Evolutionary conservation across 495 filamentous ascomycete species (phyloP).

Genomic region (Penicillium psychrofluorescens): DNA sequence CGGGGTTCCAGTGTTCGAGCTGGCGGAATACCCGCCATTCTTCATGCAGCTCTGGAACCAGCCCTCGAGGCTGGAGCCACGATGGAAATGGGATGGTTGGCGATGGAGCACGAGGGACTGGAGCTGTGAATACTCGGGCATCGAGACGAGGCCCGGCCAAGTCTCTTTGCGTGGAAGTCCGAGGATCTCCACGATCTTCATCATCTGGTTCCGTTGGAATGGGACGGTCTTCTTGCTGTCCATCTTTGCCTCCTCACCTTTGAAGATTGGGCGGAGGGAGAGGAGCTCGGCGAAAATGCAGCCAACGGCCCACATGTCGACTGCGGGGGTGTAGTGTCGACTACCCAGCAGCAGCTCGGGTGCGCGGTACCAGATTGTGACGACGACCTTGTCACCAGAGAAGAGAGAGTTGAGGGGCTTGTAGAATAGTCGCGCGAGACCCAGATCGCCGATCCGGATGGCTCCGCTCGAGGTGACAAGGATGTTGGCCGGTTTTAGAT

Average conservation of each 20-base stretch:
- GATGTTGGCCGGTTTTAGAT: constrained; percentile 97
- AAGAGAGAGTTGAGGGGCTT: constrained; percentile 88
- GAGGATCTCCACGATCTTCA: constrained; percentile 94
- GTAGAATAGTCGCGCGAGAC: constrained; percentile 85
- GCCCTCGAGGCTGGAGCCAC: constrained; percentile 48
- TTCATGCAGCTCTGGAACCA: constrained; percentile 61
- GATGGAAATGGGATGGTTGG: constrained; percentile 30
- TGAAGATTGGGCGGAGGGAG: constrained; percentile 90
- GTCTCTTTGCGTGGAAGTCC: constrained; percentile 81
- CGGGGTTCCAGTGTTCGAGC: constrained; percentile 44
- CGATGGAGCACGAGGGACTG: constrained; percentile 50
- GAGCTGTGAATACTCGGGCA: constrained; percentile 76
- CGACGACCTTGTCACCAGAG: constrained; percentile 94
- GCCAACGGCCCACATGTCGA: constrained; percentile 95
- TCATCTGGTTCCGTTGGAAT: constrained; percentile 97
- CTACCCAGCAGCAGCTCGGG: constrained; percentile 88
- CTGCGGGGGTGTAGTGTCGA: constrained; percentile 89
- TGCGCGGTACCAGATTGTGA: constrained; percentile 98
- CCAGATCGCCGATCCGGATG: constrained; percentile 90
- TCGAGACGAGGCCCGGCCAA: constrained; percentile 74
- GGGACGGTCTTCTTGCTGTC: constrained; percentile 94
- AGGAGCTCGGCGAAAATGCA: constrained; percentile 97
- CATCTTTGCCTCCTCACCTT: constrained; percentile 98
- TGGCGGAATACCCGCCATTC: constrained; percentile 48
- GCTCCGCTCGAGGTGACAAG: constrained; percentile 89